Conservation (phyloP, 129 eudicot genomes). For the Deinandra increscens region DNA sequence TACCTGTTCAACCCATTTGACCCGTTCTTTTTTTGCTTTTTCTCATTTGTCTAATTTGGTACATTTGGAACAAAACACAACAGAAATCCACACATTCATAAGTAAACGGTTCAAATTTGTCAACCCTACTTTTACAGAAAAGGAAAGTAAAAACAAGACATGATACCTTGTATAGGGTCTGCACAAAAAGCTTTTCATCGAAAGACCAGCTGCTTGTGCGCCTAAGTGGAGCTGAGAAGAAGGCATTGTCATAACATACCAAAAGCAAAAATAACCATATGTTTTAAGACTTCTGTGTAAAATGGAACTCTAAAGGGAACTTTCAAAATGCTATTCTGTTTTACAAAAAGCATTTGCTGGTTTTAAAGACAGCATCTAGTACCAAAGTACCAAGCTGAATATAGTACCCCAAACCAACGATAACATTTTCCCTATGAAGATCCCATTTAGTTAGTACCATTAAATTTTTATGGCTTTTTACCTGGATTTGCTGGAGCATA, state of each 20-base stretch:
- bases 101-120: background rate
- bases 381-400: slow-evolving; percentile 19
- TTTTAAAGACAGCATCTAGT: slow-evolving; percentile 1
- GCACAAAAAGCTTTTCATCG: slow-evolving; percentile 79
- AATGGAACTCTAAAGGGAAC: background rate
- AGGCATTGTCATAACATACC: slow-evolving; percentile 19
- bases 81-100: background rate
- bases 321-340: background rate
- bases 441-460: background rate
- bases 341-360: background rate
- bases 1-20: background rate
- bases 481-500: slow-evolving; percentile 56
- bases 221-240: slow-evolving; percentile 68
- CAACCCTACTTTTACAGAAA: background rate
- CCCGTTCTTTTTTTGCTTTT: too few species aligned
- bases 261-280: background rate
- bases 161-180: slow-evolving; percentile 84
- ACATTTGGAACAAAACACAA: background rate
- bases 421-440: background rate
- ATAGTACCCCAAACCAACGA: background rate
- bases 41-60: background rate
- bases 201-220: slow-evolving; percentile 77
- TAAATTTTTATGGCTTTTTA: slow-evolving; percentile 15
- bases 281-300: background rate
- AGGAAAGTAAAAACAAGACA: slow-evolving; percentile 4